Evolutionary conservation across 192 early-diverging fungal species (phyloP), one percentile per base, ranked within the genome.

Genomic region (Chytriomyces sp.): DNA sequence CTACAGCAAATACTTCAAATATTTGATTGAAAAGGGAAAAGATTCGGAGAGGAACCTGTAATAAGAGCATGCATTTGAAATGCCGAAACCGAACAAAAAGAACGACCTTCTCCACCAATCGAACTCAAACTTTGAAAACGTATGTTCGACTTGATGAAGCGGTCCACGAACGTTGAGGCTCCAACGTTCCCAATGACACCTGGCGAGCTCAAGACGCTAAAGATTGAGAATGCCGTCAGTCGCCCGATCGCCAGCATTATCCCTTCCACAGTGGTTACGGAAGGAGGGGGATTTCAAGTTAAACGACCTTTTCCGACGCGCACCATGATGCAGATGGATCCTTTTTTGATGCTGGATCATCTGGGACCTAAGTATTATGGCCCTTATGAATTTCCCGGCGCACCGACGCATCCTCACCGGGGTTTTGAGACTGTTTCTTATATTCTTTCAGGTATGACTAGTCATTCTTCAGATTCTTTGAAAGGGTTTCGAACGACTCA

Each of bases 331-430:
- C 88, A 91, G 59, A 84, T 93, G 40, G 95, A 97, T 72, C 95
- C 95, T 4, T 96, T 98, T 81, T 80, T 96, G 37, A 89, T 96
- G 89, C 85, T 96, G 36, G 95, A 98, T 33, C 67, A 69, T 37
- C 44, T 69, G 53, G 67, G 53, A 19, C 67, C 67, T 76, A 80
- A 83, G 54, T n/a, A 73, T 64, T 87, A 87, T 38, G 79, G 58
- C 10, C 86, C 86, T 1, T 81, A 83, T 53, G 84, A 86, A 70
- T 85, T 83, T 3, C 77, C 81, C n/a, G 86, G 85, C 34, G 84
- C 80, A 39, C 90, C 90, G 0, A 87, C 90, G 40, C 92, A 92
- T 52, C 92, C 91, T 17, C 91, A 94, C 58, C 86, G 93, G 37
- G 93, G 92, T 17, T 92, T 94, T 52, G 89, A 91, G 73, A 93